Evolutionary conservation across 148 eudicot genomes (phyloP), one percentile per base, ranked within the genome.

Genomic region (Heliosperma pusillum): DNA sequence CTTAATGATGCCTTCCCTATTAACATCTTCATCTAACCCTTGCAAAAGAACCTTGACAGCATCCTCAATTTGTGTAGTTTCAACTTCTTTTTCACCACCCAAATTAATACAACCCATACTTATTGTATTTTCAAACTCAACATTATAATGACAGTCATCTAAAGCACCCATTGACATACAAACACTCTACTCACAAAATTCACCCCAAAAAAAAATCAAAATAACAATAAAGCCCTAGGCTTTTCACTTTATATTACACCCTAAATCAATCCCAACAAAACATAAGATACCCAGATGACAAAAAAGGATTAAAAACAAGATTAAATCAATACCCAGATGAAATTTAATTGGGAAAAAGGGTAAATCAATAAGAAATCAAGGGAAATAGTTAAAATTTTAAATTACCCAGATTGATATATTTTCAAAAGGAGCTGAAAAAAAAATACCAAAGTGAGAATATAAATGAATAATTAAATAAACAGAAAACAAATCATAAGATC

Each of bases 21-120:
- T 89, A 76, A 89, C 58, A 88, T 94, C 97, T 72, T 94, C 98
- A 57, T 93, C 93, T 83, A 94, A 82, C 26, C 93, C 98, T 61
- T 82, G 86, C 90, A 94, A 81, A 58, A 94, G 75, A 71, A 86
- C 87, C 71, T 86, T 94, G 52, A 94, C 97, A 80, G 96, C 96
- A 80, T 85, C 91, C 74, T 88, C 85, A 83, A 94, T 91, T 70
- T 82, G 85, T 53, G 77, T 16, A 65, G 78, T 82, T 73, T 90
- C 90, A 7, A 71, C 53, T 62, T 86, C 84, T 13, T 78, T 72
- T 77, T 82, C 92, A 57, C 78, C 74, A 77, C 73, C 84, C 82
- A 79, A 77, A 27, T 71, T 80, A 42, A 75, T n/a, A 77, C 78
- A 78, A 29, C 74, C 81, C 58, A 83, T 69, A 26, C 79, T 79